phyloP scores from a whole-genome alignment of 75 land plant genomes.

The Picea glauca region DNA sequence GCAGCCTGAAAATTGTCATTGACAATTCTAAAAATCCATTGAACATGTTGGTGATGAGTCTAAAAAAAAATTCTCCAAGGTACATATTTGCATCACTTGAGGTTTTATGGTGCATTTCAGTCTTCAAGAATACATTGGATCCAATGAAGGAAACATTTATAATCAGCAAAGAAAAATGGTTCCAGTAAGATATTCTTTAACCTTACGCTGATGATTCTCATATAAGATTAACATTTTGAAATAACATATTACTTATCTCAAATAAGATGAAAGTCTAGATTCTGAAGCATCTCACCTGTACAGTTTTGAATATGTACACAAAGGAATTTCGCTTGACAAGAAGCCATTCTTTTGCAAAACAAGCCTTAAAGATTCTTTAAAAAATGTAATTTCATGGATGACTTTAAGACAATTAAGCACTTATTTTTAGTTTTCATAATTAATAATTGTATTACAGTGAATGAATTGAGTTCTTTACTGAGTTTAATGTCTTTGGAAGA shows the following conservation, averaged over 20 bases:
- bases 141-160: slow-evolving; percentile 15
- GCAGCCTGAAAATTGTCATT: slow-evolving; percentile 24
- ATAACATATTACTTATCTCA: too few relatives aligned
- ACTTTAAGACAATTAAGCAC: too few relatives aligned
- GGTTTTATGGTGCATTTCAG: slow-evolving; percentile 16
- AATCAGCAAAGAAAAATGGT: slow-evolving; percentile 8
- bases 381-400: too few relatives aligned
- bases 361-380: slow-evolving; percentile 11
- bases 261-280: not conserved
- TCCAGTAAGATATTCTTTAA: not conserved
- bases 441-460: too few relatives aligned
- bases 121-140: slow-evolving; percentile 16
- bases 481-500: too few relatives aligned
- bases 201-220: too few relatives aligned
- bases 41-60: slow-evolving; percentile 26
- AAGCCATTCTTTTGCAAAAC: slow-evolving; percentile 14
- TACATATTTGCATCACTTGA: slow-evolving; percentile 11
- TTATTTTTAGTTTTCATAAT: too few relatives aligned
- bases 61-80: slow-evolving; percentile 18
- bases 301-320: slow-evolving; percentile 17
- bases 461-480: too few relatives aligned
- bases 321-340: slow-evolving; percentile 19
- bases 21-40: slow-evolving; percentile 24
- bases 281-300: slow-evolving; percentile 9
- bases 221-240: not conserved